Evolutionary conservation across 805 yeast species (phyloP), one percentile per base, ranked within the genome.

Genomic region (Saturnispora diversa): DNA sequence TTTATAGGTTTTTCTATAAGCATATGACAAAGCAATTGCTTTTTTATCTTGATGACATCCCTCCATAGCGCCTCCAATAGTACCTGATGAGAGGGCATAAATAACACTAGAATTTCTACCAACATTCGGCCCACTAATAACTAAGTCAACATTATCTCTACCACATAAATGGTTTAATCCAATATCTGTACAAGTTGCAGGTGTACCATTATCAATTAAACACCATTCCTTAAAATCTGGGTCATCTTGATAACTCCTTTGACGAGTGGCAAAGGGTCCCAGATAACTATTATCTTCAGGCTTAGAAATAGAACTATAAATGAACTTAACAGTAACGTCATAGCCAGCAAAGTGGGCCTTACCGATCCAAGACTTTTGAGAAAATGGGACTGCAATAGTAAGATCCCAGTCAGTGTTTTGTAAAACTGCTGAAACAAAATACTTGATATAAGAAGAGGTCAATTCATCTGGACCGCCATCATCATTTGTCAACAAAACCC

Each of bases 61-160:
- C 63, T 92, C 98, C 86, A 88, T 74, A 1, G 97, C 92, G 3
- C 95, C 97, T 20, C 98, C 98, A 13, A 92, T 80, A 2, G 98
- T 92, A 11, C 98, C 98, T 50, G 94, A 80, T 4, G 96, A 77
- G 52, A 92, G 71, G 41, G 87, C 83, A 59, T 87, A 92, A 33
- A 90, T 74, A 5, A 94, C 86, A 19, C 90, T 77, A 2, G 95
- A 79, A 60, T 92, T 92, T 55, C 95, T 76, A 17, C 98, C 98
- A 50, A 82, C 90, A 57, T 92, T 92, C 6, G 98, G 98, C 1
- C 98, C 98, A 41, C 95, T 83, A 17, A 92, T 59, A 5, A 92
- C 96, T 44, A 90, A 64, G 60, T 92, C 97, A 17, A 88, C 75
- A 1, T 81, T 80, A 3, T 71, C 72, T 29, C 65, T 62, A 8